Base-by-base conservation (phyloP, 306 rosid genomes). In the Erythrophleum fordii region DNA sequence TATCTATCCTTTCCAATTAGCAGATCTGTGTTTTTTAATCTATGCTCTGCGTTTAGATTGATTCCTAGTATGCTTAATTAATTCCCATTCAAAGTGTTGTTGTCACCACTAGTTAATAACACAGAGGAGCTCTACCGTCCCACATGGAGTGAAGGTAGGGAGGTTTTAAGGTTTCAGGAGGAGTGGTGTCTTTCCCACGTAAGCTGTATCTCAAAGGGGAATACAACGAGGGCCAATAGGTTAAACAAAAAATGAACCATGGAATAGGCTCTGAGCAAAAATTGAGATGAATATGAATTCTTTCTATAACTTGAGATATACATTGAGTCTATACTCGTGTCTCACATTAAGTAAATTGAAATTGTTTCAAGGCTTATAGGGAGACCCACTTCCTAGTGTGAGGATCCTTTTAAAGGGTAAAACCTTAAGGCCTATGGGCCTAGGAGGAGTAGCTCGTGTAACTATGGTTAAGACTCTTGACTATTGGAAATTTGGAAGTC, bases 21-120 rank as follows among this genome's bases (percentile, higher is more conserved):
- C 65, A 14, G 8, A 56, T 34, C 42, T 60, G 17, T 49, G n/a
- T 51, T 65, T 34, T 75, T 59, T 83, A n/a, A 61, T 80, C 73
- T 55, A 7, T 59, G 73, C 79, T 81, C 64, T 66, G 73, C 62
- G 4, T 69, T 73, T 37, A 60, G 75, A 8, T 69, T 61, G 88
- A 64, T 53, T 79, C 76, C 45, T n/a, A 12, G 59, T 42, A 9
- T 26, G 20, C 14, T 31, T 55, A 53, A 55, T 68, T 55, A 12
- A 29, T 67, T 23, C 62, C 39, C 55, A 23, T 53, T 78, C 28
- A 8, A 11, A 16, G 59, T 79, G 46, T 58, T 9, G 77, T 26
- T 44, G 44, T 59, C 59, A 42, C 66, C 66, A 14, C 17, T 49
- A 22, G 48, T 49, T 65, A 45, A 20, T 44, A n/a, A 37, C 58